Evolutionary conservation across 1,284 basidiomycete species (phyloP).

Genomic region (Ceratorhiza oryzae-sativae): DNA sequence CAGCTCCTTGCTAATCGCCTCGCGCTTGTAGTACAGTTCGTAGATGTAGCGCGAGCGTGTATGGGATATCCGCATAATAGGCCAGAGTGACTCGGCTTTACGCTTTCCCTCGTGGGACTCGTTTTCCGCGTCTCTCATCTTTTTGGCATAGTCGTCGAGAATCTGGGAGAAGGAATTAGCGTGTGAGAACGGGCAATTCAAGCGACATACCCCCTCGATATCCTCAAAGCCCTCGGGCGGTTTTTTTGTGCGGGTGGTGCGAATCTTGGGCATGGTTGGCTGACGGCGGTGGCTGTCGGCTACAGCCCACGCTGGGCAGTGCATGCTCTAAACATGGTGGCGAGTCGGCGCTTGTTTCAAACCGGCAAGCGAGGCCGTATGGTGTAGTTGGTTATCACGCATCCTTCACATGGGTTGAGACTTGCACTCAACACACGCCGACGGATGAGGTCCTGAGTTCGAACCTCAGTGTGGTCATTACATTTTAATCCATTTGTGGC

Average conservation of each 20-base stretch:
- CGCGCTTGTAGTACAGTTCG: constrained; percentile 98
- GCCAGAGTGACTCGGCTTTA: constrained; percentile 97
- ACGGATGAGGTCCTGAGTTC: constrained; percentile 38
- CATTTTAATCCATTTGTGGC: not conserved
- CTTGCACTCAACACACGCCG: not conserved
- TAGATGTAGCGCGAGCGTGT: constrained; percentile 96
- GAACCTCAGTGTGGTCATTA: constrained; percentile 34
- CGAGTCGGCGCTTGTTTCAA: no score
- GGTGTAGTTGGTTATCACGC: constrained; percentile 40
- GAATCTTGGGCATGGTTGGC: constrained; percentile 88
- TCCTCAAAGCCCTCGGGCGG: constrained; percentile 99
- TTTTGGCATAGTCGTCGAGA: constrained; percentile 93
- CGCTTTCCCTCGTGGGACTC: constrained; percentile 98
- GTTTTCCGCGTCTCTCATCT: constrained; percentile 97
- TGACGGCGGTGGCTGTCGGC: constrained; percentile 10
- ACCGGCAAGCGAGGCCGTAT: constrained; percentile 11
- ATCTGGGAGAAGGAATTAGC: constrained; percentile 60
- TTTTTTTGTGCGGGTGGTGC: constrained; percentile 91
- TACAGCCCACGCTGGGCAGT: not conserved
- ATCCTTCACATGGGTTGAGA: constrained; percentile 23
- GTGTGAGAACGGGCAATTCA: not conserved
- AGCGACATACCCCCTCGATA: constrained; percentile 72
- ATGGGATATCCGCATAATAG: constrained; percentile 97
- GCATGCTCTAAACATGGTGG: no score
- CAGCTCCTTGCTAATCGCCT: constrained; percentile 90